Evolutionary conservation across 352 stramenopile genomes (phyloP).

Genomic region (Phytophthora ohioensis): DNA sequence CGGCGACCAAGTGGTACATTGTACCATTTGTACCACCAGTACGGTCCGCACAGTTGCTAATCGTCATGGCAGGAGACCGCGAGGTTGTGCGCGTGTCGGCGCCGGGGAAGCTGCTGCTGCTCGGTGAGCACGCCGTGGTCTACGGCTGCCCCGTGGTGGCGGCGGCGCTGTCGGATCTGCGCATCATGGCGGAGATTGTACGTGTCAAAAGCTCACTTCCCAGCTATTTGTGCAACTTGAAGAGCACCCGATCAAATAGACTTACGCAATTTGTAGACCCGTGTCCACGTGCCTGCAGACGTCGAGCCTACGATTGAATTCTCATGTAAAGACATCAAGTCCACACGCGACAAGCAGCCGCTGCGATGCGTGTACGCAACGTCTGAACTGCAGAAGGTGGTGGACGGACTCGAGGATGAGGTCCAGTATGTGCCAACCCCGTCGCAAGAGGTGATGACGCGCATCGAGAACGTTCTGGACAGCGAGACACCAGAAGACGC

Average conservation of each 20-base stretch:
- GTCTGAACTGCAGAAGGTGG: constrained; percentile 40
- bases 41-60: constrained; percentile 7
- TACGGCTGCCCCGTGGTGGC: constrained; percentile 89
- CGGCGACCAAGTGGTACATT: constrained; percentile 7
- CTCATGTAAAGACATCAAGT: constrained; percentile 63
- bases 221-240: constrained; percentile 6
- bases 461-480: constrained; percentile 60
- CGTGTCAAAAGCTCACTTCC: constrained; percentile 29
- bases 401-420: constrained; percentile 48
- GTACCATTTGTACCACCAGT: constrained; percentile 12
- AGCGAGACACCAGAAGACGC: constrained; percentile 54
- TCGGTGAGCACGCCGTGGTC: constrained; percentile 92
- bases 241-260: constrained; percentile 2
- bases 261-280: constrained; percentile 34
- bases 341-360: constrained; percentile 34
- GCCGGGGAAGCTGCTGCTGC: constrained; percentile 91
- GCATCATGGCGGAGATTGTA: constrained; percentile 83
- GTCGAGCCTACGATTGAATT: constrained; percentile 47
- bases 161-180: constrained; percentile 82
- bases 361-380: constrained; percentile 52
- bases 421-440: constrained; percentile 63
- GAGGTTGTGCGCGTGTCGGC: constrained; percentile 66
- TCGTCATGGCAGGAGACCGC: constrained; percentile 29
- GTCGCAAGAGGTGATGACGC: constrained; percentile 43
- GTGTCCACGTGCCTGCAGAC: constrained; percentile 22